phyloP scores from a whole-genome alignment of 2,329 filamentous ascomycete genomes.

The Colletotrichum chlorophyti region DNA sequence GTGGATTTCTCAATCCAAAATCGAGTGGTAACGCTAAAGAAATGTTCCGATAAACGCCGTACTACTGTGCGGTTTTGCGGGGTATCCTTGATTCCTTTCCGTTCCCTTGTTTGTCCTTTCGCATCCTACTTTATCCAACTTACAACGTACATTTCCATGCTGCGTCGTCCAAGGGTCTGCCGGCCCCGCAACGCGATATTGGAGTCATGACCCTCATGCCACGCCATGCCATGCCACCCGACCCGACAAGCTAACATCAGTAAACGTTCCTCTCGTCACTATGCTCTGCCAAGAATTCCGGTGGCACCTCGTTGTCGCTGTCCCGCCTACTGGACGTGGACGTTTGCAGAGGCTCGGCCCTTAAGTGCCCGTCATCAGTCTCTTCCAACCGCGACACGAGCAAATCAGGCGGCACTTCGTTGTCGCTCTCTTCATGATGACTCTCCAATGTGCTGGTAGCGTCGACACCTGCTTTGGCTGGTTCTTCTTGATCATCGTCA shows the following conservation, averaged over 20 bases:
- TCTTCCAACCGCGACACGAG: slow-evolving; percentile 42
- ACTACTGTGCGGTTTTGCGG: slow-evolving; percentile 3
- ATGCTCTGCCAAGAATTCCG: slow-evolving; percentile 59
- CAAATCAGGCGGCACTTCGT: slow-evolving; percentile 50
- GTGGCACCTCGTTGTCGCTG: slow-evolving; percentile 57
- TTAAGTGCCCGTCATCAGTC: slow-evolving; percentile 33
- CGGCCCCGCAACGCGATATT: too few relatives aligned
- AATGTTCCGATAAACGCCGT: slow-evolving; percentile 13
- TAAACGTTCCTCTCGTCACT: slow-evolving; percentile 23
- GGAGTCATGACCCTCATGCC: too few relatives aligned
- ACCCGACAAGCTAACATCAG: too few relatives aligned
- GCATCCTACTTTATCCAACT: too few relatives aligned
- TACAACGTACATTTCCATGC: too few relatives aligned
- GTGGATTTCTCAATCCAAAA: too few relatives aligned
- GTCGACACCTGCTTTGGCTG: background rate
- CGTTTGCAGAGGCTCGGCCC: slow-evolving; percentile 12
- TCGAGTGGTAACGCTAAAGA: too few relatives aligned
- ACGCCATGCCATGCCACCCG: background rate
- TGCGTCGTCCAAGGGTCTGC: too few relatives aligned
- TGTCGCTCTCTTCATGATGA: slow-evolving; percentile 42
- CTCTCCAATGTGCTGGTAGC: background rate
- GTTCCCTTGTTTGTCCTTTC: too few relatives aligned
- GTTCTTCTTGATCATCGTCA: slow-evolving; percentile 7
- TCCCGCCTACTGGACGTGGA: slow-evolving; percentile 35
- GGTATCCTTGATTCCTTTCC: slow-evolving; percentile 19